phyloP scores from a whole-genome alignment of 2,329 filamentous ascomycete species.

The Clonostachys rhizophaga region DNA sequence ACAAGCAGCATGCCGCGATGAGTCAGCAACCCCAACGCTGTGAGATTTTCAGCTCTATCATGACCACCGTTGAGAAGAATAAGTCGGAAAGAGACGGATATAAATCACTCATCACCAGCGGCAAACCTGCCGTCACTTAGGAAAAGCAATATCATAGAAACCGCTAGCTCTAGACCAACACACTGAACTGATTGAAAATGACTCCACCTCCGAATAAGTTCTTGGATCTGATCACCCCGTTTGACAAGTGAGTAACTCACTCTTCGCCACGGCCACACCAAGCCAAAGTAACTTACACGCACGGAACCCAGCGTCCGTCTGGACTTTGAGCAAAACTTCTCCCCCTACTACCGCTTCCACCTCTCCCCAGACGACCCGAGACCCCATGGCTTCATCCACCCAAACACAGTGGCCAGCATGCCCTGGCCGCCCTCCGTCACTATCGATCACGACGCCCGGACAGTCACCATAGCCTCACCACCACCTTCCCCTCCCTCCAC shows the following conservation, averaged over 20 bases:
- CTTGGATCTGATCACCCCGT: constrained; percentile 8
- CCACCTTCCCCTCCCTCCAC: too few relatives aligned
- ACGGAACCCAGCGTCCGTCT: constrained; percentile 35
- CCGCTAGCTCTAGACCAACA: too few relatives aligned
- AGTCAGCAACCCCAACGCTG: too few relatives aligned
- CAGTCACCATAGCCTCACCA: constrained; percentile 22
- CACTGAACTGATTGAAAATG: too few relatives aligned
- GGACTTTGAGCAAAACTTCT: constrained; percentile 27
- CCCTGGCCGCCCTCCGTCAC: constrained; percentile 36
- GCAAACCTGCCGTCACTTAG: too few relatives aligned
- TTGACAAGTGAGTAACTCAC: constrained; percentile 4
- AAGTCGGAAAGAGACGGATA: too few relatives aligned
- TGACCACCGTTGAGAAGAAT: too few relatives aligned
- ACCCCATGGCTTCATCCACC: constrained; percentile 45
- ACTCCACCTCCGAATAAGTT: not conserved
- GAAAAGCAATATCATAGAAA: too few relatives aligned
- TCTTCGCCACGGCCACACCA: constrained; percentile 3
- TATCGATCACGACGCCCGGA: constrained; percentile 21
- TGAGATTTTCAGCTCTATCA: too few relatives aligned
- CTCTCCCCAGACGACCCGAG: constrained; percentile 33
- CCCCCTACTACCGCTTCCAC: constrained; percentile 37
- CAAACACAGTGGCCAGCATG: constrained; percentile 36
- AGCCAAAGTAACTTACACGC: constrained; percentile 14
- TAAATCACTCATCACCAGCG: too few relatives aligned
- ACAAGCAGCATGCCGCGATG: too few relatives aligned